Conservation (phyloP, 2,329 filamentous ascomycete genomes). For the Mariannaea sp. region DNA sequence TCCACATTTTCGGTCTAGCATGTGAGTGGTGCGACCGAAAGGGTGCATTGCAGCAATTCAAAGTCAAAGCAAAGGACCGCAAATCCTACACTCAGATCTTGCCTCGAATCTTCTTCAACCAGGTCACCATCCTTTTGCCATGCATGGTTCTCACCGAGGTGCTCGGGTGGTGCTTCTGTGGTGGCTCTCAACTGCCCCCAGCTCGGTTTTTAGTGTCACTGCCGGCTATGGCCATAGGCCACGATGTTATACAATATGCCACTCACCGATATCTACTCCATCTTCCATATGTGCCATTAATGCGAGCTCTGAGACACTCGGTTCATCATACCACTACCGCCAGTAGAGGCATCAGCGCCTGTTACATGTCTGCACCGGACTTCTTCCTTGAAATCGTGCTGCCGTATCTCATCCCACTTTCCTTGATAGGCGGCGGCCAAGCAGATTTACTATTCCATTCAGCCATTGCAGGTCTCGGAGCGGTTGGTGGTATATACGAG, state of each 20-base stretch:
- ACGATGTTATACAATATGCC: not conserved
- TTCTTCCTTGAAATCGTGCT: constrained; percentile 1
- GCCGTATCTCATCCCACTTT: not conserved
- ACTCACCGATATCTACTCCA: not conserved
- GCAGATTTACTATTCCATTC: constrained; percentile 1
- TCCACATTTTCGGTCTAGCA: not conserved
- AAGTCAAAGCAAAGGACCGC: not conserved
- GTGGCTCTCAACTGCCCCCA: not conserved
- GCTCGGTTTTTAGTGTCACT: not conserved
- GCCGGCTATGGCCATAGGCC: not conserved
- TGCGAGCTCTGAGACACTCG: not conserved
- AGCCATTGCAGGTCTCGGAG: not conserved
- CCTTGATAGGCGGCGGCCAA: not conserved
- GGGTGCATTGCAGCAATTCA: not conserved
- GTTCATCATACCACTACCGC: not conserved
- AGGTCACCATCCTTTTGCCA: not conserved
- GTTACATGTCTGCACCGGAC: constrained; percentile 1
- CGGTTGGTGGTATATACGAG: not conserved
- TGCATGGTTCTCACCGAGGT: not conserved
- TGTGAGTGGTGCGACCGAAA: not conserved
- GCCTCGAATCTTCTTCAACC: not conserved
- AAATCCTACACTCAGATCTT: not conserved
- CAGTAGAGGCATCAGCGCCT: not conserved
- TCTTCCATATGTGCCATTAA: not conserved
- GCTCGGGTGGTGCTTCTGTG: not conserved